Percentiles rank a stretch among this genome's conserved stretches.
phyloP scores from a whole-genome alignment of 371 early-diverging fungal species.

The Lichtheimia ornata region DNA sequence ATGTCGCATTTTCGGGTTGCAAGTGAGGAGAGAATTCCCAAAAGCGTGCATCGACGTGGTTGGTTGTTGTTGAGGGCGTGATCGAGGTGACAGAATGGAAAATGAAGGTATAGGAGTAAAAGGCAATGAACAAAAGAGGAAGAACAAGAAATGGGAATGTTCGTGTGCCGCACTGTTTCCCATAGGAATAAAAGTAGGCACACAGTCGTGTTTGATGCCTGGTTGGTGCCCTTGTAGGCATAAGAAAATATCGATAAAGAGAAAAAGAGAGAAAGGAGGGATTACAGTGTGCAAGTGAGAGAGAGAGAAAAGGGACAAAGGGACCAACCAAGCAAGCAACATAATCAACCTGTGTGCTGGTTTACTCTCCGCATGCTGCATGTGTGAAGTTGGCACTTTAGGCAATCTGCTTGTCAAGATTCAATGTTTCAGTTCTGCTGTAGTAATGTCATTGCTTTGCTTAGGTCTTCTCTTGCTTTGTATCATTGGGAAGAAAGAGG shows the following conservation, averaged over 20 bases:
- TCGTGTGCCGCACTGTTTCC: constrained; percentile 59
- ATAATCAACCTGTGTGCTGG: constrained; percentile 5
- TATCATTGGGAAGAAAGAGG: constrained; percentile 4
- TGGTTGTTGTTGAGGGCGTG: constrained; percentile 2
- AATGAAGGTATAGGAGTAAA: constrained; percentile 57
- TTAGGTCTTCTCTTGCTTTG: background rate
- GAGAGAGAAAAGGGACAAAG: constrained; percentile 2
- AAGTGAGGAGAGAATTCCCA: constrained; percentile 33
- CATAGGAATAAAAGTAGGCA: constrained; percentile 63
- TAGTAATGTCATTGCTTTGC: too few relatives aligned
- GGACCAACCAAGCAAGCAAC: background rate
- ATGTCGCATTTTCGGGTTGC: constrained; percentile 16
- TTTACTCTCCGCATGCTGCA: background rate
- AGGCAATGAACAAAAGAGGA: constrained; percentile 50
- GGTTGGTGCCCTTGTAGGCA: constrained; percentile 29
- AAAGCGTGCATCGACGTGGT: constrained; percentile 31
- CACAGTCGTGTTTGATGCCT: constrained; percentile 14
- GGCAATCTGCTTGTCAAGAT: too few relatives aligned
- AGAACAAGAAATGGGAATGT: constrained; percentile 48
- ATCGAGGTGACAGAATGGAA: constrained; percentile 25
- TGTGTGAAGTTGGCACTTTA: too few relatives aligned
- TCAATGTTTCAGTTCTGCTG: too few relatives aligned
- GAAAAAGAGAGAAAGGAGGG: background rate
- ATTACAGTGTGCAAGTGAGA: background rate
- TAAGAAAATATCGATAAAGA: constrained; percentile 13